A percentile compares a stretch with the other conserved stretches of the same genome.
These are phyloP conservation scores for Colletotrichum sp. DNA, from an alignment of 2,329 filamentous ascomycete species.

Conservation along the genomic window DNA sequence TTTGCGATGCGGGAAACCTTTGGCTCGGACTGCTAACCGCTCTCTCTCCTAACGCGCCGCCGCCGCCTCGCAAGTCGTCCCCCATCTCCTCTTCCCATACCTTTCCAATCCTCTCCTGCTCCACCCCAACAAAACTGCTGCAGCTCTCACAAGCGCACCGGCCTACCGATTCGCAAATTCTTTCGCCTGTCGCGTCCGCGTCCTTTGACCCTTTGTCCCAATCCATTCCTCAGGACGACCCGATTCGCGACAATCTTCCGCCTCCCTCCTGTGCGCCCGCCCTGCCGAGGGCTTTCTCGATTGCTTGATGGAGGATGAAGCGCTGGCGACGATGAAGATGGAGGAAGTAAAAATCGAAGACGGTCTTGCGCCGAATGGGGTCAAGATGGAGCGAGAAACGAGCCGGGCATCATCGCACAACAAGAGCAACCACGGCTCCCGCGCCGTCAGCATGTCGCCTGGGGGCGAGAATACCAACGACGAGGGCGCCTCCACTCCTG, in stretches of 20 bases:
- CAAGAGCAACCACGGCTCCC: conserved; percentile 40
- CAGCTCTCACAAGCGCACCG: conserved; percentile 11
- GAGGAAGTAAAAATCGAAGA: conserved; percentile 51
- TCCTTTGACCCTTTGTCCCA: neutral
- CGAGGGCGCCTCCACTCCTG: conserved; percentile 53
- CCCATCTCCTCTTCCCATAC: conserved; percentile 11
- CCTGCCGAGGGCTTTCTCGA: conserved; percentile 4
- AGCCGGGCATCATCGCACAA: conserved; percentile 39
- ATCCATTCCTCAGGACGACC: neutral
- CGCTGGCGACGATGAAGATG: conserved; percentile 43
- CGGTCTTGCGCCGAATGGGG: conserved; percentile 35
- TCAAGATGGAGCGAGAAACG: conserved; percentile 44
- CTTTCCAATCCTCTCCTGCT: neutral
- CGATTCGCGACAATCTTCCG: neutral
- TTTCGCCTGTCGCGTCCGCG: neutral
- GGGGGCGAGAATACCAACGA: conserved; percentile 51
- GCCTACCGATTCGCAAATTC: neutral
- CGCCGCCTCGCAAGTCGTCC: conserved; percentile 12
- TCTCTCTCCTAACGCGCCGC: conserved; percentile 17
- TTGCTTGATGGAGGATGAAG: conserved; percentile 45
- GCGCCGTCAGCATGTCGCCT: conserved; percentile 48
- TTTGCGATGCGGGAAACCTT: conserved; percentile 18
- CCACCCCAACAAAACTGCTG: conserved; percentile 11
- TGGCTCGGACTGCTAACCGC: conserved; percentile 20
- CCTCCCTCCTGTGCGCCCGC: conserved; percentile 5